Conservation (phyloP, 148 eudicot species). For the Dianthus caryophyllus region DNA sequence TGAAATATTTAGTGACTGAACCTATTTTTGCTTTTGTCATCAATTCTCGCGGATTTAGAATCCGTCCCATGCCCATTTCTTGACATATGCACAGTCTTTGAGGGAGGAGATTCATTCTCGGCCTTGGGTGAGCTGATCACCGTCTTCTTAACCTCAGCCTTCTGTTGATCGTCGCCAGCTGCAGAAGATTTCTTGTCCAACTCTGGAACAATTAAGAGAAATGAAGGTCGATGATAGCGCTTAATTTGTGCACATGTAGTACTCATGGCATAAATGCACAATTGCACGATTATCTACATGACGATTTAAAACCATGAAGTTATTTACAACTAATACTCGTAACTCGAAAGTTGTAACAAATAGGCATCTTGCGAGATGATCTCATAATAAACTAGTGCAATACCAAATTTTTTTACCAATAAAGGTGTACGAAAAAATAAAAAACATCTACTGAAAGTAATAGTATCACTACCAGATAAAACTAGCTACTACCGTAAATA, state of each 20-base stretch:
- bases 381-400: too few species aligned
- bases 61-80: conserved; percentile 39
- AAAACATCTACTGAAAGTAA: too few species aligned
- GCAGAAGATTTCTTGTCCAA: conserved; percentile 32
- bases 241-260: neutral
- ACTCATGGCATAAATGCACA: neutral
- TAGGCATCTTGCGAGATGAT: too few species aligned
- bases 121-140: conserved; percentile 28
- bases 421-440: too few species aligned
- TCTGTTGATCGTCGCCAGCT: conserved; percentile 29
- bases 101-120: conserved; percentile 40
- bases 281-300: neutral
- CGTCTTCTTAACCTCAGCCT: conserved; percentile 29
- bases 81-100: conserved; percentile 25
- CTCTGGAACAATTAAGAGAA: conserved; percentile 30
- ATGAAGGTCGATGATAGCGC: neutral
- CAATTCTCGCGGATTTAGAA: conserved; percentile 30
- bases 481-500: too few species aligned
- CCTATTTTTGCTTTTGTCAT: conserved; percentile 53
- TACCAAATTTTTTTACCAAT: too few species aligned
- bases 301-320: neutral
- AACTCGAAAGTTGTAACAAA: too few species aligned
- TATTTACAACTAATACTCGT: too few species aligned
- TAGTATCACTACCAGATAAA: too few species aligned
- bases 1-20: conserved; percentile 15